These are phyloP conservation scores for Blepharisma japonicum DNA, from an alignment of 73 alveolate species.

Conservation along the genomic window DNA sequence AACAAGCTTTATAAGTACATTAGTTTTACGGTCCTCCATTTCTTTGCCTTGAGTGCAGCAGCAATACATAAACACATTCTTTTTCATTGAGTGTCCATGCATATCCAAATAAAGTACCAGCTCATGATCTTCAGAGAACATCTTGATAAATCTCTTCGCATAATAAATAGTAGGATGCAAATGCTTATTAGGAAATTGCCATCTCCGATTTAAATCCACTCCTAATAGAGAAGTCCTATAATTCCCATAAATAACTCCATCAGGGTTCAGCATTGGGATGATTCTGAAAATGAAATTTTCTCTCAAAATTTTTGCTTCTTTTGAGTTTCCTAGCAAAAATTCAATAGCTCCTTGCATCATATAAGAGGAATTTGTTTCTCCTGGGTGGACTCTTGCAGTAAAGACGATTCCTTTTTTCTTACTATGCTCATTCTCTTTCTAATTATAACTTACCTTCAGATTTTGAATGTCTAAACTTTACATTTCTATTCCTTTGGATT, in stretches of 20 bases:
- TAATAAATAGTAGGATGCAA: slow-evolving; percentile 93
- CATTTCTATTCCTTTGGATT: not conserved
- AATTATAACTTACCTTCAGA: slow-evolving; percentile 12
- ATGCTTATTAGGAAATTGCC: slow-evolving; percentile 95
- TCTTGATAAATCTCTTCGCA: slow-evolving; percentile 88
- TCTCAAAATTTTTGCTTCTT: slow-evolving; percentile 74
- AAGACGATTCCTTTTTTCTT: slow-evolving; percentile 63
- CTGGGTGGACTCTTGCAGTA: slow-evolving; percentile 99
- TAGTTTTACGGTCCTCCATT: slow-evolving; percentile 57
- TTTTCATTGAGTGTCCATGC: slow-evolving; percentile 99
- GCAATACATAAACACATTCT: slow-evolving; percentile 19
- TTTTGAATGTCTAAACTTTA: not conserved
- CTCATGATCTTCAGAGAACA: slow-evolving; percentile 88
- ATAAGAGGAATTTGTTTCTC: slow-evolving; percentile 90
- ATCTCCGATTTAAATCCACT: slow-evolving; percentile 96
- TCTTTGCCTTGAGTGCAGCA: not conserved
- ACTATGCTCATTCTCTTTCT: slow-evolving; percentile 49
- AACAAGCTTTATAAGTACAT: slow-evolving; percentile 77
- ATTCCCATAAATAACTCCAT: slow-evolving; percentile 99
- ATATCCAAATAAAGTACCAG: slow-evolving; percentile 94
- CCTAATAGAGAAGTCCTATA: slow-evolving; percentile 90
- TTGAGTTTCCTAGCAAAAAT: slow-evolving; percentile 76
- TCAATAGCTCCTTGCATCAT: slow-evolving; percentile 72
- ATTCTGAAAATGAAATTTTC: slow-evolving; percentile 83
- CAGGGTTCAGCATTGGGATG: slow-evolving; percentile 99